Evolutionary conservation across 2,329 filamentous ascomycete species (phyloP), one percentile per base, ranked within the genome.

Genomic region (Epichloe sp.): DNA sequence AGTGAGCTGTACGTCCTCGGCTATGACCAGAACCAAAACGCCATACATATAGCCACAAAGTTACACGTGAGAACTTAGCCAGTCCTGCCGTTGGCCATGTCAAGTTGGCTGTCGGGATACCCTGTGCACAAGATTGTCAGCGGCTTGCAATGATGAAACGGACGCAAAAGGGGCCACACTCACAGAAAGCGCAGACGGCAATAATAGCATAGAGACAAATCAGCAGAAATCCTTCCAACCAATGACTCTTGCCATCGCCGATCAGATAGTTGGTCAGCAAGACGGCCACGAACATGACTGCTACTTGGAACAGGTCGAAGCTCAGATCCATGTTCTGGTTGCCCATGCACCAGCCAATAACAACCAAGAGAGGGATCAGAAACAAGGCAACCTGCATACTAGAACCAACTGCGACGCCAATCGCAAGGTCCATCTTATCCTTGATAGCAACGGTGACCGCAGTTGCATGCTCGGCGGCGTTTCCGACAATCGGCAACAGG

Each of bases 241-340:
- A 93, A 59, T 91, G 88, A 55, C 83, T 89, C 64, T 88, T 80
- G 34, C 88, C 88, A 59, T 94, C 88, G 19, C 83, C 76, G 47
- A 94, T 88, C 43, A 95, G 69, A 63, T 94, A 95, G 63, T 94
- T 95, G 52, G 90, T 86, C 36, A 95, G 75, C 42, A 95, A 79
- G 0, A 88, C 86, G 2, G 87, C 82, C 12, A 93, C 86, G 58
- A 95, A 94, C 41, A 95, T 71, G 41, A 86, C 83, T 21, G 89
- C 85, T 14, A 95, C 83, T 69, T 95, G 88, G 72, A 96, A 96
- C 1, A 82, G 82, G 62, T 94, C 88, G 63, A 95, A 93, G 64
- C 84, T 84, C 5, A 95, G 76, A 19, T 82, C 87, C 87, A 91
- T 91, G 1, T 80, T 74, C 54, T 83, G 80, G 55, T 78, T 65